Evolutionary conservation across 2,329 filamentous ascomycete genomes (phyloP).

Genomic region (Aspergillus thermomutatus): DNA sequence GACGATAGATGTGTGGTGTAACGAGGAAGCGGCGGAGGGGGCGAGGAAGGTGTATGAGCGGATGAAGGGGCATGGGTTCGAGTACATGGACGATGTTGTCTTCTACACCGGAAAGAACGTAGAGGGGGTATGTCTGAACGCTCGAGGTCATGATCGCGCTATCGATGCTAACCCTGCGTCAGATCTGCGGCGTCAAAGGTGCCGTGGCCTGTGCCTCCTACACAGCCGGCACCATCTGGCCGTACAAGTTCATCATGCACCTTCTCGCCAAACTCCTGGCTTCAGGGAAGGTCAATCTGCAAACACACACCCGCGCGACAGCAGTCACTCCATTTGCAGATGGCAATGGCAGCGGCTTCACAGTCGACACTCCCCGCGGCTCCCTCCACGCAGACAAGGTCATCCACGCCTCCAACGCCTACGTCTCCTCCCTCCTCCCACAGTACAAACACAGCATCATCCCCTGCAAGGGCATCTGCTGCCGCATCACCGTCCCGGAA

Average conservation of each 20-base stretch:
- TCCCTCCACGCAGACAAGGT: constrained; percentile 60
- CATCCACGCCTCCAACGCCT: constrained; percentile 80
- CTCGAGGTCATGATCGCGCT: neutral
- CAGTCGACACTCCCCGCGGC: constrained; percentile 58
- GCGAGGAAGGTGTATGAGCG: constrained; percentile 22
- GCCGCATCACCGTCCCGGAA: constrained; percentile 24
- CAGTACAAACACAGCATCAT: constrained; percentile 67
- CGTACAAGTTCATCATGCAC: constrained; percentile 76
- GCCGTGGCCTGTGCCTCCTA: constrained; percentile 32
- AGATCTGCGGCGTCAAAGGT: constrained; percentile 40
- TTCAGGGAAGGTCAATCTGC: constrained; percentile 48
- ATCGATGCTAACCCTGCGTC: neutral
- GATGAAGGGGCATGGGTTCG: constrained; percentile 23
- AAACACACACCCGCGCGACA: constrained; percentile 49
- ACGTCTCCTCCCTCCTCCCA: constrained; percentile 72
- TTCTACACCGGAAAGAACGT: constrained; percentile 25
- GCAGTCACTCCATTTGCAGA: constrained; percentile 8
- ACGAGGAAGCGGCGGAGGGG: constrained; percentile 27
- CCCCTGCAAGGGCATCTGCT: constrained; percentile 62
- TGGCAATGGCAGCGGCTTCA: constrained; percentile 54
- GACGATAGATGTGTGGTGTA: constrained; percentile 39
- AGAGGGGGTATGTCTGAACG: constrained; percentile 24
- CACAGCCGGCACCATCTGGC: constrained; percentile 42
- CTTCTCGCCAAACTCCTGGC: constrained; percentile 63
- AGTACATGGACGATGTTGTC: constrained; percentile 30